Evolutionary conservation across 1,284 basidiomycete species (phyloP).

Genomic region (Anthracocystis setariae): DNA sequence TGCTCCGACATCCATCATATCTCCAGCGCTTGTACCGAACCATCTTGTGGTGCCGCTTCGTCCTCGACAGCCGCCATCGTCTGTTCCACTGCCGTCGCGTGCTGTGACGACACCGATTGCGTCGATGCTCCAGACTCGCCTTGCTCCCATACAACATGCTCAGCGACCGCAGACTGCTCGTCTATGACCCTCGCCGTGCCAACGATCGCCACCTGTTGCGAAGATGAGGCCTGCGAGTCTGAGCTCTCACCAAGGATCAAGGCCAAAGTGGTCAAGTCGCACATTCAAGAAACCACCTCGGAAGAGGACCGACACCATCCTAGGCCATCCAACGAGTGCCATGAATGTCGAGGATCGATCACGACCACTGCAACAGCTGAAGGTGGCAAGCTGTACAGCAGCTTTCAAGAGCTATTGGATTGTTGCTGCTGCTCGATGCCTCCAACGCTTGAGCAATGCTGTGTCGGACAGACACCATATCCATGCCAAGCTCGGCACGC

Average conservation of each 20-base stretch:
- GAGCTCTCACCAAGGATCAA: constrained; percentile 6
- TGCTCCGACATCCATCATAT: constrained; percentile 38
- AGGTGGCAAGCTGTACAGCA: constrained; percentile 36
- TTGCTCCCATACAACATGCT: constrained; percentile 21
- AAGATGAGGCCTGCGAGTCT: constrained; percentile 23
- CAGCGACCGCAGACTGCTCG: constrained; percentile 17
- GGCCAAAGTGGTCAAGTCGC: constrained; percentile 2
- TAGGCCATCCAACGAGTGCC: constrained; percentile 23
- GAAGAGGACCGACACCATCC: constrained; percentile 2
- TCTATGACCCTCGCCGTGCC: constrained; percentile 23
- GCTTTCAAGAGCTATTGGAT: constrained; percentile 49
- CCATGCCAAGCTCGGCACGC: constrained; percentile 14
- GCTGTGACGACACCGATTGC: constrained; percentile 30
- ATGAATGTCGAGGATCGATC: constrained; percentile 32
- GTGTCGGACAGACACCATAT: constrained; percentile 17
- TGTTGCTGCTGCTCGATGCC: constrained; percentile 49
- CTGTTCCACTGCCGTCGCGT: constrained; percentile 21
- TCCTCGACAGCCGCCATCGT: constrained; percentile 17
- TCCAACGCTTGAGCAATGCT: constrained; percentile 40
- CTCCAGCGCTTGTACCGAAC: constrained; percentile 31
- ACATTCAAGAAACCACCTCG: constrained; percentile 6
- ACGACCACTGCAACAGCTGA: constrained; percentile 10
- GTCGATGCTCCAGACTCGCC: constrained; percentile 14
- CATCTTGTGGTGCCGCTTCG: constrained; percentile 28
- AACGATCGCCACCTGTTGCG: constrained; percentile 29